A percentile compares a stretch with the other conserved stretches of the same genome.
phyloP scores from a whole-genome alignment of 2,329 filamentous ascomycete species.

The Penicillium sclerotiorum region DNA sequence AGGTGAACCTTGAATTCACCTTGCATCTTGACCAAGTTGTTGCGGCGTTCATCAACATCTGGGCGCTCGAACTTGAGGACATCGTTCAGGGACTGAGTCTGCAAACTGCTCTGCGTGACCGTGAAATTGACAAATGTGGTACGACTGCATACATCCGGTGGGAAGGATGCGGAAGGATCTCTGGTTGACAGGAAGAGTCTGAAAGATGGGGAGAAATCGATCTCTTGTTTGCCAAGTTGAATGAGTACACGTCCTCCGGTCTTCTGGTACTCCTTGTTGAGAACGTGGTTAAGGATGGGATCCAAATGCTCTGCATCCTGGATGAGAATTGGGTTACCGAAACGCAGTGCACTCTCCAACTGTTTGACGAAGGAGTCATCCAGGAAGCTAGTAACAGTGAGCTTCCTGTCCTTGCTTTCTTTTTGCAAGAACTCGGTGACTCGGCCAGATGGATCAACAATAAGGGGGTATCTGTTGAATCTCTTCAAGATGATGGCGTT shows the following conservation, averaged over 20 bases:
- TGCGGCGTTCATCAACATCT: slow-evolving; percentile 93
- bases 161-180: slow-evolving; percentile 93
- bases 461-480: slow-evolving; percentile 97
- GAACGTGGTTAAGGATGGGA: slow-evolving; percentile 94
- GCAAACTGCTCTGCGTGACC: slow-evolving; percentile 96
- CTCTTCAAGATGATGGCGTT: slow-evolving; percentile 97
- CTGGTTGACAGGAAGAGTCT: slow-evolving; percentile 92
- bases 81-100: slow-evolving; percentile 96
- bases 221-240: slow-evolving; percentile 97
- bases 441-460: slow-evolving; percentile 95
- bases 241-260: slow-evolving; percentile 97
- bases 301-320: slow-evolving; percentile 97
- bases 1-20: slow-evolving; percentile 99
- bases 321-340: slow-evolving; percentile 97
- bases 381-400: slow-evolving; percentile 96
- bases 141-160: slow-evolving; percentile 95
- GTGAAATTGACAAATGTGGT: slow-evolving; percentile 99
- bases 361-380: slow-evolving; percentile 99
- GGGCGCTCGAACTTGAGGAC: slow-evolving; percentile 96
- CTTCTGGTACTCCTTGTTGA: slow-evolving; percentile 99
- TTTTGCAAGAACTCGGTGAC: slow-evolving; percentile 94
- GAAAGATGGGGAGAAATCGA: slow-evolving; percentile 97
- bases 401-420: slow-evolving; percentile 87
- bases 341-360: slow-evolving; percentile 91
- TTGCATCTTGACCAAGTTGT: slow-evolving; percentile 97